A percentile compares a stretch with the other conserved stretches of the same genome.
These are phyloP conservation scores for Parietichytrium sp. DNA, from an alignment of 108 stramenopile species.

Conservation along the genomic window DNA sequence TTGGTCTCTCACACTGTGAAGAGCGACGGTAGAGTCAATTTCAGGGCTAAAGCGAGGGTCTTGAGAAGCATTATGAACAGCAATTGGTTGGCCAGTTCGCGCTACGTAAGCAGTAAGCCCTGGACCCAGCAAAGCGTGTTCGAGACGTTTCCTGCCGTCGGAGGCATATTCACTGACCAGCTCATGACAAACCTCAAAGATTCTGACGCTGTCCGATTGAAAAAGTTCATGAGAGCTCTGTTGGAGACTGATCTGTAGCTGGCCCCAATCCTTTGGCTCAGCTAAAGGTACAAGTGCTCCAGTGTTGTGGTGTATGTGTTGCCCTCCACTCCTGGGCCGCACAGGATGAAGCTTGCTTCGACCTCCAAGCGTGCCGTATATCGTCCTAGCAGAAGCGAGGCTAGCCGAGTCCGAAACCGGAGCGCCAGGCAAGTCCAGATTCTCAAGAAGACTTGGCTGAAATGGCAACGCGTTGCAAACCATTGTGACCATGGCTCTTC, in stretches of 20 bases:
- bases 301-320: no score
- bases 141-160: not conserved
- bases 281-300: no score
- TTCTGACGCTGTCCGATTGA: not conserved
- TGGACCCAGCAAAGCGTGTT: not conserved
- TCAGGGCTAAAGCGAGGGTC: slow-evolving; percentile 11
- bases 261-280: no score
- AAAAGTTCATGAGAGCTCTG: slow-evolving; percentile 14
- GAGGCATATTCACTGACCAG: not conserved
- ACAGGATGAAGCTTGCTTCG: no score
- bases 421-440: no score
- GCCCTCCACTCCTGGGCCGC: no score
- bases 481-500: not conserved
- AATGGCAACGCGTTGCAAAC: slow-evolving; percentile 22
- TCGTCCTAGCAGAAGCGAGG: no score
- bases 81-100: not conserved
- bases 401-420: no score
- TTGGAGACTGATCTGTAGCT: no score
- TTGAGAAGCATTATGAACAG: not conserved
- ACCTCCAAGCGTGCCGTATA: no score
- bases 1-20: not conserved
- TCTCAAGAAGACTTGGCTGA: no score
- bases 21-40: not conserved
- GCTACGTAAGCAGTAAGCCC: not conserved
- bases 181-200: slow-evolving; percentile 1